Percentiles rank a stretch among this genome's conserved stretches.
These are phyloP conservation scores for Cenococcum geophilum DNA, from an alignment of 495 filamentous ascomycete species.

Conservation along the genomic window DNA sequence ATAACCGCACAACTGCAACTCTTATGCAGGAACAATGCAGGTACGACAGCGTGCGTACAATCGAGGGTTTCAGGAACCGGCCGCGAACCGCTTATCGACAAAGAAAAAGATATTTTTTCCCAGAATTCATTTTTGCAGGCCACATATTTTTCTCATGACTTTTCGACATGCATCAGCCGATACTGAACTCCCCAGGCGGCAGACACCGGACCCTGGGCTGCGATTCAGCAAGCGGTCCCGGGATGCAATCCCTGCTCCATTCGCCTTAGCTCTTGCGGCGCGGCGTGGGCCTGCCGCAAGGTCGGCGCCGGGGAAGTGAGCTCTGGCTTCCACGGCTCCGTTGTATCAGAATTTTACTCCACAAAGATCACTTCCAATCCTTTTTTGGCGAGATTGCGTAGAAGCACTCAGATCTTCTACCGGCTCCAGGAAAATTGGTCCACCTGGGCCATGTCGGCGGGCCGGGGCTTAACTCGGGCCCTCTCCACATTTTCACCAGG, in stretches of 20 bases:
- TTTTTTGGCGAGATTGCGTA: conserved; percentile 14
- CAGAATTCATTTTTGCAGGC: background rate
- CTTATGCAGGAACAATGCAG: conserved; percentile 33
- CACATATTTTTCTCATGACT: too few species aligned
- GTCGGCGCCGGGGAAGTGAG: conserved; percentile 29
- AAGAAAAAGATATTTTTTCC: background rate
- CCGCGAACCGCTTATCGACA: background rate
- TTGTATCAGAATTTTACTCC: conserved; percentile 22
- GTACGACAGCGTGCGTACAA: conserved; percentile 1
- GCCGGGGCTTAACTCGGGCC: background rate
- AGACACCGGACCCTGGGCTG: background rate
- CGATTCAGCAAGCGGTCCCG: conserved; percentile 19
- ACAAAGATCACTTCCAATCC: conserved; percentile 25
- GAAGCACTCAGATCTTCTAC: conserved; percentile 11
- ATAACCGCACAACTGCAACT: background rate
- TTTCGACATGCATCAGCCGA: background rate
- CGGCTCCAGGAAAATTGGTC: background rate
- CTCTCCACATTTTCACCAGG: background rate
- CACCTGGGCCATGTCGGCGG: background rate
- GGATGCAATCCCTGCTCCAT: conserved; percentile 16
- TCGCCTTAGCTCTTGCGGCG: conserved; percentile 11
- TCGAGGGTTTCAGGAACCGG: conserved; percentile 4
- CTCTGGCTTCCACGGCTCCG: conserved; percentile 22
- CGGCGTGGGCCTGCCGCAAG: conserved; percentile 22
- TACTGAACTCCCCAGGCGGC: background rate